Conservation (phyloP, 495 filamentous ascomycete genomes). For the Recurvomyces mirabilis region DNA sequence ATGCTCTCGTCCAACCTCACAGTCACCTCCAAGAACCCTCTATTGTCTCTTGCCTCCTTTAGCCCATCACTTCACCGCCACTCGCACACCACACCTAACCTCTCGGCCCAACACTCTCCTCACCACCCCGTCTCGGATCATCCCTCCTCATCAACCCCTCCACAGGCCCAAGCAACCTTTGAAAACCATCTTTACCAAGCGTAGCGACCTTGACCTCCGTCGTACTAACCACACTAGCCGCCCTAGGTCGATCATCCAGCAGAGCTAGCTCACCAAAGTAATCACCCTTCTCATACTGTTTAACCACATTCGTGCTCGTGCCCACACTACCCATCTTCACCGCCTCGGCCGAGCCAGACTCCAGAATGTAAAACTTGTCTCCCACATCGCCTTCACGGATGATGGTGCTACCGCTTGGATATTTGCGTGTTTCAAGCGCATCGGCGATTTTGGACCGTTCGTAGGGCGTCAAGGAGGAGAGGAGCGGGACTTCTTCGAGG, state of each 20-base stretch:
- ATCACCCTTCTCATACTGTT: conserved; percentile 76
- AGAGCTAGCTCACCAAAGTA: conserved; percentile 95
- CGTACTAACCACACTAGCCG: conserved; percentile 73
- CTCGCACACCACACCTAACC: no score
- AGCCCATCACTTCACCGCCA: no score
- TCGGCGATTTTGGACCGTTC: conserved; percentile 96
- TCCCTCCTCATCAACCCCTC: conserved; percentile 89
- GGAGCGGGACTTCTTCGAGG: conserved; percentile 89
- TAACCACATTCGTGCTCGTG: conserved; percentile 49
- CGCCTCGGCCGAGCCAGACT: conserved; percentile 78
- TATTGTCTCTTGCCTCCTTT: no score
- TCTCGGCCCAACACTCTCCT: no score
- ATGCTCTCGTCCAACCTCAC: no score
- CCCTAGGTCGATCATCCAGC: conserved; percentile 83
- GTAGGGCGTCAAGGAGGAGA: conserved; percentile 72
- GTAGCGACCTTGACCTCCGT: conserved; percentile 90
- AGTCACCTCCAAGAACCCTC: no score
- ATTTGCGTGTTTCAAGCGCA: conserved; percentile 83
- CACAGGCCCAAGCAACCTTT: conserved; percentile 82
- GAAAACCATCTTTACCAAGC: conserved; percentile 87
- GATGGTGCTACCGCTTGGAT: conserved; percentile 64
- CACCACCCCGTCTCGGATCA: no score
- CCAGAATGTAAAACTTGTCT: conserved; percentile 84
- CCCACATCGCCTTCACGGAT: conserved; percentile 88
- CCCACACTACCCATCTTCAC: conserved; percentile 45